Base-by-base conservation (phyloP, 352 stramenopile species). In the Stramenopiles sp. region DNA sequence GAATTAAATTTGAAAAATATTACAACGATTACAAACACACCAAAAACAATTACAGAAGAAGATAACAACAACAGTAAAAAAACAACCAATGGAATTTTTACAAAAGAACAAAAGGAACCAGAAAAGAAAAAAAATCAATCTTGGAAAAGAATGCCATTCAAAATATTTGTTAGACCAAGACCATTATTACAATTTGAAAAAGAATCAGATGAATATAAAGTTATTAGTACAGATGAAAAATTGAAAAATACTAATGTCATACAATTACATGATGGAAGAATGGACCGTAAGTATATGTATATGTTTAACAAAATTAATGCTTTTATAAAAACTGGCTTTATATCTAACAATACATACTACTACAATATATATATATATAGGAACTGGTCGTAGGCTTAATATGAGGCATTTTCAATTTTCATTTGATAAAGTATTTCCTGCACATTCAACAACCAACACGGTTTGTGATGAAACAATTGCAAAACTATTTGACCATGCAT, bases 351-450 rank as follows among this genome's bases (percentile, higher is more conserved):
- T n/a, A n/a, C n/a, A n/a, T n/a, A n/a, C n/a, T n/a, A n/a, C n/a
- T n/a, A n/a, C n/a, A n/a, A n/a, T n/a, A n/a, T n/a, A n/a, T n/a
- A n/a, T n/a, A n/a, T n/a, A n/a, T n/a, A n/a, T n/a, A n/a, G n/a
- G n/a, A n/a, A n/a, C n/a, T n/a, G 65, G 79, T 27, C 74, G 81
- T 7, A 43, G 43, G 0, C 74, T 85, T 30, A 78, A 79, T 27
- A 78, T 83, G 74, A 83, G n/a, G 29, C 81, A 83, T 32, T 69
- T 81, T 29, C n/a, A 74, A 7, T 83, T 82, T 23, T 23, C 33
- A 7, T 32, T 84, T 32, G 82, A 85, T 76, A 32, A 69, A 31
- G 82, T 85, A n/a, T 85, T 85, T 73, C 76, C 69, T 33, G 74
- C 79, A 32, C 30, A 65, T 27, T 7, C 29, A 30, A 33, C 13